Evolutionary conservation across 2,329 filamentous ascomycete genomes (phyloP).

Genomic region (Endocalyx cinctus): DNA sequence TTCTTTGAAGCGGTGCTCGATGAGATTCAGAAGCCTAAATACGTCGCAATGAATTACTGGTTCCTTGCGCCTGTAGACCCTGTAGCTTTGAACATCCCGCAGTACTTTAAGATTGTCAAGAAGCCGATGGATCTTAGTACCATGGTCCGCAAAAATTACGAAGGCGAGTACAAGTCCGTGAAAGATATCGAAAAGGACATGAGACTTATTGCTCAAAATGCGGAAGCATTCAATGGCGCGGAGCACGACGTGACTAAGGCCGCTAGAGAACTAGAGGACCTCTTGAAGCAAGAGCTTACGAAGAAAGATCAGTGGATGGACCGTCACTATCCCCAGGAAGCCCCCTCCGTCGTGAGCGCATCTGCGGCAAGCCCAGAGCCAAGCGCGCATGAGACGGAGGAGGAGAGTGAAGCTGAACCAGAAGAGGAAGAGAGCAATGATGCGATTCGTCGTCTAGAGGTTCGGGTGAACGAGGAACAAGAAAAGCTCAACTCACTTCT

Average conservation of each 20-base stretch:
- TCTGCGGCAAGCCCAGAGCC: constrained; percentile 59
- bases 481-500: constrained; percentile 53
- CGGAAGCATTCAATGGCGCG: constrained; percentile 78
- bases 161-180: constrained; percentile 72
- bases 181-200: constrained; percentile 86
- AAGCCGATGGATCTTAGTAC: constrained; percentile 92
- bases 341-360: constrained; percentile 41
- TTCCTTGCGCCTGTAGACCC: constrained; percentile 88
- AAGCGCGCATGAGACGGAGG: constrained; percentile 66
- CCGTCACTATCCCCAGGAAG: constrained; percentile 57
- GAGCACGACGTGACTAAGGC: constrained; percentile 69
- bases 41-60: constrained; percentile 62
- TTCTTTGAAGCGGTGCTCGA: constrained; percentile 81
- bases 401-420: constrained; percentile 64
- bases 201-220: constrained; percentile 80
- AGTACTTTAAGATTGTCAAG: constrained; percentile 91
- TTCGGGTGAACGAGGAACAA: constrained; percentile 52
- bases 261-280: constrained; percentile 66
- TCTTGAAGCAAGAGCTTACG: constrained; percentile 72
- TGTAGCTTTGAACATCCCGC: constrained; percentile 87
- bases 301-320: constrained; percentile 79
- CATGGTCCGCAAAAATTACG: constrained; percentile 71
- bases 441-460: constrained; percentile 49
- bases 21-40: constrained; percentile 71
- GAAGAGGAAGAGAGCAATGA: constrained; percentile 37